A percentile compares a stretch with the other conserved stretches of the same genome.
Evolutionary conservation across 768 basidiomycete species (phyloP).

Genomic region (Leucocoprinus birnbaumii): DNA sequence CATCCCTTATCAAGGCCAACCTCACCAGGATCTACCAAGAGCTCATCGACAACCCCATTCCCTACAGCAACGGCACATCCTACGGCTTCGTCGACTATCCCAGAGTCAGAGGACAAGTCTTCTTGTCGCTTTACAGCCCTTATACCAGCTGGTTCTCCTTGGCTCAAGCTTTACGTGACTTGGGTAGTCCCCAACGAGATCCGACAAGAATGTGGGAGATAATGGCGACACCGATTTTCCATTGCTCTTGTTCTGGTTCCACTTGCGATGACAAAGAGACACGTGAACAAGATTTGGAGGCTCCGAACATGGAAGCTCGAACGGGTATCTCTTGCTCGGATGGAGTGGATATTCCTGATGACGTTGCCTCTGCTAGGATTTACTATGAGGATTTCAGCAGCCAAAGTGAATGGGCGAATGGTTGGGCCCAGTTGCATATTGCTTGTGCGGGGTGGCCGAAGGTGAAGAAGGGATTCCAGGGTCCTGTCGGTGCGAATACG

Average conservation of each 20-base stretch:
- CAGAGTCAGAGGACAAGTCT: slow-evolving; percentile 25
- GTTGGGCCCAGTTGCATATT: slow-evolving; percentile 26
- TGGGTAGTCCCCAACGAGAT: slow-evolving; percentile 25
- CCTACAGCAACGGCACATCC: slow-evolving; percentile 22
- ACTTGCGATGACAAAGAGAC: slow-evolving; percentile 19
- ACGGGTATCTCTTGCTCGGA: slow-evolving; percentile 32
- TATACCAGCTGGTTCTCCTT: slow-evolving; percentile 29
- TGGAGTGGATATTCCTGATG: slow-evolving; percentile 25
- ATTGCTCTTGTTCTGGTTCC: slow-evolving; percentile 19
- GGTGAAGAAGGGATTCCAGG: slow-evolving; percentile 17
- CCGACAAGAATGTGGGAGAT: slow-evolving; percentile 23
- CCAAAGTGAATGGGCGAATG: slow-evolving; percentile 26
- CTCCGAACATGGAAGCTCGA: slow-evolving; percentile 17
- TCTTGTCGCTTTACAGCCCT: slow-evolving; percentile 32
- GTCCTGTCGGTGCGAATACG: slow-evolving; percentile 34
- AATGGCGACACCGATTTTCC: slow-evolving; percentile 18
- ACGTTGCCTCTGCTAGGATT: slow-evolving; percentile 24
- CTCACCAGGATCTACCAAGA: slow-evolving; percentile 29
- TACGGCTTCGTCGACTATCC: slow-evolving; percentile 38
- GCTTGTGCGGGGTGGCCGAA: slow-evolving; percentile 13
- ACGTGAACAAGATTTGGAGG: slow-evolving; percentile 6
- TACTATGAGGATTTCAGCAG: slow-evolving; percentile 22
- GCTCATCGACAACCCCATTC: slow-evolving; percentile 28
- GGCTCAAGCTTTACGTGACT: slow-evolving; percentile 31
- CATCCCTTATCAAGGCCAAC: slow-evolving; percentile 30